Evolutionary conservation across 768 basidiomycete species (phyloP).

Genomic region (Leccinellum rugosiceps): DNA sequence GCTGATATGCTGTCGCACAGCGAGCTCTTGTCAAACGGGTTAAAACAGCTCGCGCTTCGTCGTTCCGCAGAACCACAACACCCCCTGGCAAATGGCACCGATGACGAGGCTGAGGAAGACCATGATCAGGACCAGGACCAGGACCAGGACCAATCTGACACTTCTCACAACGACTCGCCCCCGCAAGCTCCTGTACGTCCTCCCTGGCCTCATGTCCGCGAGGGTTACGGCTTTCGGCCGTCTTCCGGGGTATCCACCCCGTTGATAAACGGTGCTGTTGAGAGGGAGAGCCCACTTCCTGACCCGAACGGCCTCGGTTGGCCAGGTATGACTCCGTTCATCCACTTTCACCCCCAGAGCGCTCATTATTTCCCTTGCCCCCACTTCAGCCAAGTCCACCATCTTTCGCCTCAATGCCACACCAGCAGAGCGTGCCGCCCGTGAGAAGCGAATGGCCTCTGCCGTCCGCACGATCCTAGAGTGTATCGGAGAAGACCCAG

Average conservation of each 20-base stretch:
- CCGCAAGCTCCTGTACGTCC: slow-evolving; percentile 16
- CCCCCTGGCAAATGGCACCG: slow-evolving; percentile 5
- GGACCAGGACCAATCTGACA: background rate
- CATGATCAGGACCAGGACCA: background rate
- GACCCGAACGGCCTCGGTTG: slow-evolving; percentile 82
- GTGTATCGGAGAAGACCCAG: slow-evolving; percentile 97
- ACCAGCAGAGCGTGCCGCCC: slow-evolving; percentile 61
- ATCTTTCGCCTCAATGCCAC: slow-evolving; percentile 80
- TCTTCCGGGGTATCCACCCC: slow-evolving; percentile 69
- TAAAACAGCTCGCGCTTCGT: slow-evolving; percentile 45
- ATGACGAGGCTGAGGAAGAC: background rate
- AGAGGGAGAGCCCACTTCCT: slow-evolving; percentile 35
- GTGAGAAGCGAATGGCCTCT: slow-evolving; percentile 72
- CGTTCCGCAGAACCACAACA: too few species aligned
- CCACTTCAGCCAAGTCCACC: slow-evolving; percentile 76
- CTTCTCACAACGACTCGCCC: slow-evolving; percentile 10
- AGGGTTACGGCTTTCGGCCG: slow-evolving; percentile 81
- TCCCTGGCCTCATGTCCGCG: slow-evolving; percentile 44
- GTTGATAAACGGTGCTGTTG: slow-evolving; percentile 30
- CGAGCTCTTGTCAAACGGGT: slow-evolving; percentile 42
- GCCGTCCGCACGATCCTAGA: slow-evolving; percentile 93
- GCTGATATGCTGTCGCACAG: slow-evolving; percentile 32
- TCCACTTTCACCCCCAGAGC: slow-evolving; percentile 2
- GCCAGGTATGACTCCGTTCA: slow-evolving; percentile 62
- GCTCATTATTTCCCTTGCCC: slow-evolving; percentile 10